Conservation (phyloP, 1,139 yeast species). For the Yamadazyma kanchanaburiensis region DNA sequence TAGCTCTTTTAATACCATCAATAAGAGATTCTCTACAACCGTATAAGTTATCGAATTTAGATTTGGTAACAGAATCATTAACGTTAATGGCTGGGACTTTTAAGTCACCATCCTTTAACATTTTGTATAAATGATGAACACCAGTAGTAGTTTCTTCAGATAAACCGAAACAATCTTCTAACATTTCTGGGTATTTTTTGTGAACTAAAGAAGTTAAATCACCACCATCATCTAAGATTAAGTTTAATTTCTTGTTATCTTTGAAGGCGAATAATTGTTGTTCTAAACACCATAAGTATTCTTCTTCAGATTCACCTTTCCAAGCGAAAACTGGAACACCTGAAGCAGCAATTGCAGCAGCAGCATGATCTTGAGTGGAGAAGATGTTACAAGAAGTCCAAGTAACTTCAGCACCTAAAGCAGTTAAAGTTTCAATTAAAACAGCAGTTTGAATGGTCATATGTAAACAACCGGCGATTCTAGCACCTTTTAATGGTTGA, state of each 20-base stretch:
- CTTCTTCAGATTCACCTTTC: constrained; percentile 99
- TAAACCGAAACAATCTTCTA: constrained; percentile 91
- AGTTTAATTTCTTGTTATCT: constrained; percentile 92
- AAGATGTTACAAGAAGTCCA: constrained; percentile 99
- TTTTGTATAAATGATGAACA: constrained; percentile 98
- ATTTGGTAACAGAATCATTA: constrained; percentile 98
- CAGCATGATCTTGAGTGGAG: constrained; percentile 99
- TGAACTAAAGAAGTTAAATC: constrained; percentile 97
- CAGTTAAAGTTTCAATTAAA: constrained; percentile 93
- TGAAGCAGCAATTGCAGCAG: constrained; percentile 99
- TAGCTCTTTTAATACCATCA: constrained; percentile 99
- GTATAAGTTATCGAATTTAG: constrained; percentile 98
- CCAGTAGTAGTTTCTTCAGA: constrained; percentile 99
- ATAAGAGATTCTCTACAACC: constrained; percentile 99
- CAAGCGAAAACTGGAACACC: constrained; percentile 99
- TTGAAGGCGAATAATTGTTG: constrained; percentile 99
- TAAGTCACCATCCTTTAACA: constrained; percentile 84
- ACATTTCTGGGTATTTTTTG: constrained; percentile 98
- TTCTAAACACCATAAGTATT: constrained; percentile 99
- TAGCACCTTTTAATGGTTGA: constrained; percentile 98
- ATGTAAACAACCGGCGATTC: constrained; percentile 99
- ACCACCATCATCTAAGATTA: constrained; percentile 99
- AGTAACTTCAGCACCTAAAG: constrained; percentile 99
- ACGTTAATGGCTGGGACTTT: constrained; percentile 99
- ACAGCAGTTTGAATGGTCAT: constrained; percentile 99